Evolutionary conservation across 768 basidiomycete species (phyloP), one percentile per base, ranked within the genome.

Genomic region (Albatrellus ellisii): DNA sequence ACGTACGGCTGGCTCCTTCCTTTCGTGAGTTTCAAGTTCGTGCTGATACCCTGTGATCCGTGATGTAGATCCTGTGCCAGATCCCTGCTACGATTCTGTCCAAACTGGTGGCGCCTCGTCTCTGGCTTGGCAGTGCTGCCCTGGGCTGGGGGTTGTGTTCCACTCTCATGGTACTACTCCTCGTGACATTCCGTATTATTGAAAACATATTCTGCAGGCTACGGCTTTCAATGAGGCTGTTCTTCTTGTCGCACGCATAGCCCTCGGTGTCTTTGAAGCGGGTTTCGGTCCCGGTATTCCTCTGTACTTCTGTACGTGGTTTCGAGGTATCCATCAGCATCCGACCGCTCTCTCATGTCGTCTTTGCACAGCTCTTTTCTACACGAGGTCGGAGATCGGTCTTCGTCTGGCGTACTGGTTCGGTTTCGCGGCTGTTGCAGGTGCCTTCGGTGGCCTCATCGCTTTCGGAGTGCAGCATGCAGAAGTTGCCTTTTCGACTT

Each of bases 361-460:
- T 24, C 24, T 11, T 15, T 11, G 32, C 21, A 39, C 47, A 86
- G 83, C 83, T 0, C 68, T 82, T 44, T 87, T 80, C 54, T 87
- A 87, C 54, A 87, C 83, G 1, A 79, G 73, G 51, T 50, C 65
- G 4, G 84, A 87, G 54, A 68, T 87, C 50, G 84, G 84, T 22
- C 58, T 81, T 36, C 73, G 84, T 34, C 71, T 78, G 70, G 82
- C 80, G 1, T 74, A 82, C 51, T 86, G 82, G 79, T 88, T 86
- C 46, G 80, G 79, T 7, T 88, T 86, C 54, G 83, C 85, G 4
- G 83, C 85, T 2, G 73, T 85, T 4, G 81, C 86, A 4, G 85
- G 85, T 18, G 86, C 86, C 4, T 88, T 88, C 46, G 83, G 84
- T 11, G 85, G 86, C n/a, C 61, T 87, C 34, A 72, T 89, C 31